Percentiles rank a stretch among this genome's conserved stretches.
phyloP scores from a whole-genome alignment of 2,329 filamentous ascomycete genomes.

The Fusarium paranaense region DNA sequence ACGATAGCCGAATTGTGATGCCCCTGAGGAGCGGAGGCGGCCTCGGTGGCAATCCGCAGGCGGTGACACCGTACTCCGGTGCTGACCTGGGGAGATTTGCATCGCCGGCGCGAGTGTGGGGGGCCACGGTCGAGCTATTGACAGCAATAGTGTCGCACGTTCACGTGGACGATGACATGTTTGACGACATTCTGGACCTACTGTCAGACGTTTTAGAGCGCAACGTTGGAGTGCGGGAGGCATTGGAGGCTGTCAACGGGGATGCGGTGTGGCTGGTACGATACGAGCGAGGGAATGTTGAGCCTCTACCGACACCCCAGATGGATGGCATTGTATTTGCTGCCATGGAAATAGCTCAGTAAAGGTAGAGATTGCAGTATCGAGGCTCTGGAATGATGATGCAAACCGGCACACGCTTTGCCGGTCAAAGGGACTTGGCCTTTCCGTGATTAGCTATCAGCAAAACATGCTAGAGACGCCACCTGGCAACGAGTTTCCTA shows the following conservation, averaged over 20 bases:
- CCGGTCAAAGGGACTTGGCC: not conserved
- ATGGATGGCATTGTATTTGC: slow-evolving; percentile 58
- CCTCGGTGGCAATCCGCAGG: slow-evolving; percentile 31
- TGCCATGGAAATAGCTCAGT: slow-evolving; percentile 39
- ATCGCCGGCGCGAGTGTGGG: slow-evolving; percentile 73
- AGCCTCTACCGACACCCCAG: slow-evolving; percentile 52
- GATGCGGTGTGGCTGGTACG: slow-evolving; percentile 82
- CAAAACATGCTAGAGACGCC: not conserved
- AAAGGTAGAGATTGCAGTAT: not conserved
- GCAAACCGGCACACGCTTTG: not conserved
- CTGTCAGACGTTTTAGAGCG: slow-evolving; percentile 63
- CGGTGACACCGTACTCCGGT: slow-evolving; percentile 36
- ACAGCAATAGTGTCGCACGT: slow-evolving; percentile 72
- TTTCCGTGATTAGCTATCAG: not conserved
- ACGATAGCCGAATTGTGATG: slow-evolving; percentile 47
- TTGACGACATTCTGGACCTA: slow-evolving; percentile 77
- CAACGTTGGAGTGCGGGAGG: slow-evolving; percentile 62
- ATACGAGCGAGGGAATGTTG: slow-evolving; percentile 59
- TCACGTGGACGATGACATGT: slow-evolving; percentile 73
- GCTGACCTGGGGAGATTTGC: slow-evolving; percentile 68
- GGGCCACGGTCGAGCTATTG: slow-evolving; percentile 69
- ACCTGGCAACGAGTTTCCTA: not conserved
- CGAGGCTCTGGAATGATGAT: not conserved
- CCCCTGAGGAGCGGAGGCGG: slow-evolving; percentile 45
- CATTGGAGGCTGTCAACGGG: slow-evolving; percentile 73